Evolutionary conservation across 306 rosid genomes (phyloP).

Genomic region (Cyclanthera cordifolia): DNA sequence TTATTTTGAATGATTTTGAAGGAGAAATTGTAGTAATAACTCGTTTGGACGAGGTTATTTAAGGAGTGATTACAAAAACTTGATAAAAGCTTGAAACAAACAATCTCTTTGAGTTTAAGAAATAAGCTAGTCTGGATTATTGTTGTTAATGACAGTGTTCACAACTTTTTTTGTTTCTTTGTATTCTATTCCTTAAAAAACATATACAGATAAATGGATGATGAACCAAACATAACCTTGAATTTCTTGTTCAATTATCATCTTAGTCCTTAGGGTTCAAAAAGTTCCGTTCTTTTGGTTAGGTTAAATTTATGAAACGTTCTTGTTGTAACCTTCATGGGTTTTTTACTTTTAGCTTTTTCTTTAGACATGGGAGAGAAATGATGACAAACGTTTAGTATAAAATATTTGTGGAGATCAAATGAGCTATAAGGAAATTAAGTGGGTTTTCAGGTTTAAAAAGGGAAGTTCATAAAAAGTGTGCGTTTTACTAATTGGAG

Average conservation of each 20-base stretch:
- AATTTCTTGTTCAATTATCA: background rate
- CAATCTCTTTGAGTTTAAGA: background rate
- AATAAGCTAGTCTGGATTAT: background rate
- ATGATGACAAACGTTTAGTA: background rate
- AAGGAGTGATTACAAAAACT: too few species aligned
- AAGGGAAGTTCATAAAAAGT: background rate
- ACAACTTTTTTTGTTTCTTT: background rate
- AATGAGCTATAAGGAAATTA: background rate
- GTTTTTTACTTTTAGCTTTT: background rate
- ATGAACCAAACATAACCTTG: background rate
- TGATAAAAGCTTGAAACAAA: too few species aligned
- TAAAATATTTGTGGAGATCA: background rate
- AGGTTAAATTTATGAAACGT: background rate
- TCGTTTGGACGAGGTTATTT: too few species aligned
- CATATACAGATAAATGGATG: background rate
- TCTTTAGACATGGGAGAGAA: background rate
- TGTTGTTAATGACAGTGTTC: background rate
- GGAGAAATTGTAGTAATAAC: too few species aligned
- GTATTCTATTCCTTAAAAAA: background rate
- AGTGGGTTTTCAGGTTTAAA: background rate
- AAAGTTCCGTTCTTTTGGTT: background rate
- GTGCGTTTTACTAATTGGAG: background rate
- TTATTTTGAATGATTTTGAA: too few species aligned
- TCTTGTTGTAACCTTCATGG: background rate
- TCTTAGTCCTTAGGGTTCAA: background rate